Conservation (phyloP, 495 filamentous ascomycete species). For the Haplographium delicatum region DNA sequence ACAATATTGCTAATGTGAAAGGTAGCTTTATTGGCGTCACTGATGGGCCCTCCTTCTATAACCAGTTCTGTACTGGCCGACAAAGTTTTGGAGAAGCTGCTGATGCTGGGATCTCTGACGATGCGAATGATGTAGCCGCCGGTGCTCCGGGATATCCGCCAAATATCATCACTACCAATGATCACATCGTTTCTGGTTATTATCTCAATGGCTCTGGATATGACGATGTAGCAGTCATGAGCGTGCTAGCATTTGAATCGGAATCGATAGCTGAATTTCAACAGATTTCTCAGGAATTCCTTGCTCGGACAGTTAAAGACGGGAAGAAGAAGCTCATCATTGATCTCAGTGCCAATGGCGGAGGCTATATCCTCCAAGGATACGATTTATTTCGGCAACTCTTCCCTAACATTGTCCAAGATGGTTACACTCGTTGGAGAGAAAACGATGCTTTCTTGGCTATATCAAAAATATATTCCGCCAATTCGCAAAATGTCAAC, state of each 20-base stretch:
- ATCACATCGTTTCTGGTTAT: conserved; percentile 39
- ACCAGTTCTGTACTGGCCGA: conserved; percentile 31
- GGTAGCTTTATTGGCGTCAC: conserved; percentile 26
- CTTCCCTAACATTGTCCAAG: conserved; percentile 31
- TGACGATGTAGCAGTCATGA: conserved; percentile 24
- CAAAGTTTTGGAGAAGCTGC: conserved; percentile 1
- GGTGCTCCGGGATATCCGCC: conserved; percentile 42
- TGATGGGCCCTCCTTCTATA: conserved; percentile 35
- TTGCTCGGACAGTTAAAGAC: conserved; percentile 12
- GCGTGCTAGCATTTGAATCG: conserved; percentile 18
- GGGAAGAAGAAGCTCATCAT: conserved; percentile 31
- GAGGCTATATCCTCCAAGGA: conserved; percentile 32
- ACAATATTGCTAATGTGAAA: conserved; percentile 36
- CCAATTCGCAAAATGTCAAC: conserved; percentile 12
- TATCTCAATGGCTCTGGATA: conserved; percentile 19
- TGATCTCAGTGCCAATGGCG: conserved; percentile 34
- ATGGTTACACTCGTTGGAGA: conserved; percentile 23
- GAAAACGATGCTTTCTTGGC: conserved; percentile 22
- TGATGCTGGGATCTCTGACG: conserved; percentile 4
- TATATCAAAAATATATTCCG: conserved; percentile 13
- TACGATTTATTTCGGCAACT: conserved; percentile 35
- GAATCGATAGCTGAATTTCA: conserved; percentile 20
- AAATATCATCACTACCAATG: conserved; percentile 37
- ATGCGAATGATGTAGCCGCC: conserved; percentile 8
- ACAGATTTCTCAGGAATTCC: conserved; percentile 16